A percentile compares a stretch with the other conserved stretches of the same genome.
These are phyloP conservation scores for Rhazya stricta DNA, from an alignment of 257 asterid genomes.

Conservation along the genomic window DNA sequence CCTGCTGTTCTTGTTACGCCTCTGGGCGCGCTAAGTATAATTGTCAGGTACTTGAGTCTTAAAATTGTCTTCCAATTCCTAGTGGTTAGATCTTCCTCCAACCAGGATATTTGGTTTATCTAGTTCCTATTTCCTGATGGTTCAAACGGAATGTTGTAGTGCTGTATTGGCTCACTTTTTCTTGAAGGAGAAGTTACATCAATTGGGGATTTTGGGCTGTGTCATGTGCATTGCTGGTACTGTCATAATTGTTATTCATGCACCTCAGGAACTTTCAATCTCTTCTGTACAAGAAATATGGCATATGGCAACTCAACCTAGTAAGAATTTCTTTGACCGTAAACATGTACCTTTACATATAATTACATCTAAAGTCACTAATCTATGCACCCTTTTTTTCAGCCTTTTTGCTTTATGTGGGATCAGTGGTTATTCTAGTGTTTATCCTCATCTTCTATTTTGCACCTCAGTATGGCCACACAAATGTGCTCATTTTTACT, in stretches of 20 bases:
- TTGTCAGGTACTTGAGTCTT: constrained; percentile 49
- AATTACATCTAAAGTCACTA: constrained; percentile 7
- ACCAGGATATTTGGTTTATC: constrained; percentile 7
- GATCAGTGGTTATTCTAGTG: constrained; percentile 71
- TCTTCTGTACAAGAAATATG: constrained; percentile 76
- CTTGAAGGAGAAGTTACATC: constrained; percentile 69
- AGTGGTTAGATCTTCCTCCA: neutral
- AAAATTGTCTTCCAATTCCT: neutral
- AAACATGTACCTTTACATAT: neutral
- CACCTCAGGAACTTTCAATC: constrained; percentile 69
- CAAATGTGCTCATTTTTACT: constrained; percentile 65
- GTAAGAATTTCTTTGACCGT: constrained; percentile 27
- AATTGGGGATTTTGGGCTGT: constrained; percentile 71
- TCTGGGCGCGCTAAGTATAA: constrained; percentile 85
- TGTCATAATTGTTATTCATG: constrained; percentile 65
- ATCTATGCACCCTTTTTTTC: constrained; percentile 33
- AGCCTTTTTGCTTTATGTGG: constrained; percentile 75
- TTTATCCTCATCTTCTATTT: constrained; percentile 70
- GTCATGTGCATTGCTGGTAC: constrained; percentile 81
- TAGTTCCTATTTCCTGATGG: neutral
- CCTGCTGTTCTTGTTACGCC: constrained; percentile 95
- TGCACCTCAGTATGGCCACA: constrained; percentile 74
- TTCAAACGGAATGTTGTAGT: constrained; percentile 32
- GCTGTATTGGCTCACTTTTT: constrained; percentile 74
- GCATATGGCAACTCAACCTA: constrained; percentile 74